Percentiles rank a stretch among this genome's conserved stretches.
Evolutionary conservation across 352 stramenopile genomes (phyloP).

Genomic region (Phytophthora nicotianae): DNA sequence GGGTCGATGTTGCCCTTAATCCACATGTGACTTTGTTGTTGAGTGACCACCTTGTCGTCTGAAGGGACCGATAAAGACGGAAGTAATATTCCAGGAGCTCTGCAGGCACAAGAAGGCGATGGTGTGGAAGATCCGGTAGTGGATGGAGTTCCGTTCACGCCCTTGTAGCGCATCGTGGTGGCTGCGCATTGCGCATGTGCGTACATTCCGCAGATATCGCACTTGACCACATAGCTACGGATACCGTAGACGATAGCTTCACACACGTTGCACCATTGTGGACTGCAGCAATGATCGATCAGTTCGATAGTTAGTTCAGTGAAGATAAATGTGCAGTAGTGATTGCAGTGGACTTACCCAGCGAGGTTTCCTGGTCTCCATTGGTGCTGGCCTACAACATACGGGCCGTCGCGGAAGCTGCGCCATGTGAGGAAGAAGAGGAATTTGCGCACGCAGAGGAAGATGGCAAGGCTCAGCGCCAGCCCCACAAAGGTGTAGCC

Average conservation of each 20-base stretch:
- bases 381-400: slow-evolving; percentile 73
- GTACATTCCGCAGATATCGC: slow-evolving; percentile 86
- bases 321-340: not conserved
- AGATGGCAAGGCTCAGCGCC: slow-evolving; percentile 46
- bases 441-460: slow-evolving; percentile 69
- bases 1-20: slow-evolving; percentile 87
- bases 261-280: slow-evolving; percentile 86
- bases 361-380: slow-evolving; percentile 79
- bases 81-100: slow-evolving; percentile 23
- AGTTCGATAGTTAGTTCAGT: slow-evolving; percentile 6
- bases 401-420: slow-evolving; percentile 79
- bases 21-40: slow-evolving; percentile 65
- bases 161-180: slow-evolving; percentile 52
- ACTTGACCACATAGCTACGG: slow-evolving; percentile 86
- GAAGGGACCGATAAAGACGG: slow-evolving; percentile 22
- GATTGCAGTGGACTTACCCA: slow-evolving; percentile 39
- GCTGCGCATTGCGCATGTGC: slow-evolving; percentile 77
- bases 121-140: not conserved
- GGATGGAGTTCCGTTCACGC: slow-evolving; percentile 16
- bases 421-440: slow-evolving; percentile 85
- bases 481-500: slow-evolving; percentile 62
- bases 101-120: slow-evolving; percentile 26
- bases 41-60: slow-evolving; percentile 15
- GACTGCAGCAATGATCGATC: slow-evolving; percentile 27
- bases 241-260: slow-evolving; percentile 83